phyloP scores from a whole-genome alignment of 2,329 filamentous ascomycete species.

The Cladosporium velox region DNA sequence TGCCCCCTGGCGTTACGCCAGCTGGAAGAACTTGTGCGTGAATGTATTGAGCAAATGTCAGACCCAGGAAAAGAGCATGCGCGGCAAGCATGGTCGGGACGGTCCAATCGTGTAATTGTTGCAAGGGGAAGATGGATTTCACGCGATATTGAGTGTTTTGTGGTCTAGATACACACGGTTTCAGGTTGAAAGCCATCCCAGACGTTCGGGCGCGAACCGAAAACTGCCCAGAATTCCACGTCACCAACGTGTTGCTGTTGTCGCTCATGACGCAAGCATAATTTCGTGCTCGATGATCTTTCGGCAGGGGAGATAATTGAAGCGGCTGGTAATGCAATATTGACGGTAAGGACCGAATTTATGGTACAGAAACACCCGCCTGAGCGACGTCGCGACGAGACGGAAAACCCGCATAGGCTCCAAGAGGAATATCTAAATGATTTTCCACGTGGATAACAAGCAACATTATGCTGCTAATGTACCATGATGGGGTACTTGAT shows the following conservation, averaged over 20 bases:
- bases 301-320: neutral
- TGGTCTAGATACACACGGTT: neutral
- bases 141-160: neutral
- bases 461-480: neutral
- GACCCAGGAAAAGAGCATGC: neutral
- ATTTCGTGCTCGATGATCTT: neutral
- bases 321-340: neutral
- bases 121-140: neutral
- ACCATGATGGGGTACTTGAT: neutral
- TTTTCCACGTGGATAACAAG: neutral
- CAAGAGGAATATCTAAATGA: neutral
- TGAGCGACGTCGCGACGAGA: neutral
- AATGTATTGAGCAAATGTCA: neutral
- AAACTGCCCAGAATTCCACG: neutral
- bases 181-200: neutral
- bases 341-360: neutral
- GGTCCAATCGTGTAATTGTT: neutral
- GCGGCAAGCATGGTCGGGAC: neutral
- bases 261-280: conserved; percentile 1
- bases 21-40: neutral
- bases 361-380: neutral
- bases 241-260: neutral
- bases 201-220: neutral
- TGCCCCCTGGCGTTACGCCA: conserved; percentile 13
- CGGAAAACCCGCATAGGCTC: neutral